Conservation (phyloP, 306 rosid species). For the Fagus sylvatica region DNA sequence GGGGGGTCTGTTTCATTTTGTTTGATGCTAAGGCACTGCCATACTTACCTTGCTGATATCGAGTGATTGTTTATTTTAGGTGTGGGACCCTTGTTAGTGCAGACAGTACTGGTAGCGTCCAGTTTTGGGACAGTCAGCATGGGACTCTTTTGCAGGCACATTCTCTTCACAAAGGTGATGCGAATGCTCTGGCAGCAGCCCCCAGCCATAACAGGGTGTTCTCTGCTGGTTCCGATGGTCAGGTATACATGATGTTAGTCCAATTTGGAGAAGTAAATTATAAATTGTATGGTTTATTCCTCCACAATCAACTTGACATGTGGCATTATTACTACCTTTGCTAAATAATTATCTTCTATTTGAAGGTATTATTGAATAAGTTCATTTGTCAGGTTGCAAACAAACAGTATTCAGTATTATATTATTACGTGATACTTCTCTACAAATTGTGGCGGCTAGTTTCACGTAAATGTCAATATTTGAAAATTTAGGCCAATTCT, state of each 20-base stretch:
- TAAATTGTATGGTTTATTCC: background rate
- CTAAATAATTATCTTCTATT: background rate
- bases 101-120: constrained; percentile 95
- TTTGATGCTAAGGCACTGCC: background rate
- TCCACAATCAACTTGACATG: background rate
- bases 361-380: background rate
- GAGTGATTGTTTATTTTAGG: constrained; percentile 47
- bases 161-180: constrained; percentile 86
- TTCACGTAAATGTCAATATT: background rate
- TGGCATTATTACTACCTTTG: background rate
- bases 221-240: constrained; percentile 98
- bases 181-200: constrained; percentile 75
- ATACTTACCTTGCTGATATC: constrained; percentile 16
- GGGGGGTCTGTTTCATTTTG: background rate
- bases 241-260: constrained; percentile 48
- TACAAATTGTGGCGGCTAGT: background rate
- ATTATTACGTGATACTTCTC: background rate
- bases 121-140: constrained; percentile 84
- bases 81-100: constrained; percentile 95
- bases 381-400: no score
- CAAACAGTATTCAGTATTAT: background rate
- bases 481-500: background rate
- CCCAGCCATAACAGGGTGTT: constrained; percentile 82
- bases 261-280: constrained; percentile 6
- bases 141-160: constrained; percentile 85